phyloP scores from a whole-genome alignment of 31 red algal species.

The Porphyra umbilicalis region DNA sequence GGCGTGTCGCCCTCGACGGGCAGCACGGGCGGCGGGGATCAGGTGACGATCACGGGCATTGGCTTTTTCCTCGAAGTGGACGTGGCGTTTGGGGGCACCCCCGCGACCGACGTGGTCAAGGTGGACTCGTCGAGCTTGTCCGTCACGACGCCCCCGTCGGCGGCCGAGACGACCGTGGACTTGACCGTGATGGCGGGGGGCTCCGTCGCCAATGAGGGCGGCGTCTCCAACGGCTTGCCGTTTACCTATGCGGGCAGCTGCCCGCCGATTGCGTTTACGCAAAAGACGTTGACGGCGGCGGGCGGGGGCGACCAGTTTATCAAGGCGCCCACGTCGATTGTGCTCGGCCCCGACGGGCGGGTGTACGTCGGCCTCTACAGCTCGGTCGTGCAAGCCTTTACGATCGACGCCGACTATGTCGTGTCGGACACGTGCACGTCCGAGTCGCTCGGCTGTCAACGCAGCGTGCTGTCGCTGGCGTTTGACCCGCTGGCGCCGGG shows the following conservation, averaged over 20 bases:
- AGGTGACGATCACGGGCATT: slow-evolving; percentile 27
- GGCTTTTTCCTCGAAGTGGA: slow-evolving; percentile 33
- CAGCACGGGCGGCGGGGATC: slow-evolving; percentile 8
- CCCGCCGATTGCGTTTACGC: slow-evolving; percentile 22
- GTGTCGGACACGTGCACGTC: slow-evolving; percentile 20
- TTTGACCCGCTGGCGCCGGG: slow-evolving; percentile 43
- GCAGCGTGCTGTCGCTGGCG: slow-evolving; percentile 36
- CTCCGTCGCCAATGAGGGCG: neutral
- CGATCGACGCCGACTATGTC: slow-evolving; percentile 3
- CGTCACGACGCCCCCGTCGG: slow-evolving; percentile 14
- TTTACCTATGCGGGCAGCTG: slow-evolving; percentile 29
- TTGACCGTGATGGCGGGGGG: slow-evolving; percentile 17
- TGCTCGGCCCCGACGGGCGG: slow-evolving; percentile 29
- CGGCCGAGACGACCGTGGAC: slow-evolving; percentile 3
- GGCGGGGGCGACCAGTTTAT: slow-evolving; percentile 14
- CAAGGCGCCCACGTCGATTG: slow-evolving; percentile 21
- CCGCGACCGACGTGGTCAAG: neutral
- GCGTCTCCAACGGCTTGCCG: slow-evolving; percentile 16
- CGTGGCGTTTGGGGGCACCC: slow-evolving; percentile 33
- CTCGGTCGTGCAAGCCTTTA: slow-evolving; percentile 23
- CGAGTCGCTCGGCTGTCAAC: slow-evolving; percentile 4
- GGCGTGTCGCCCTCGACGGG: slow-evolving; percentile 9
- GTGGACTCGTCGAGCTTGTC: slow-evolving; percentile 13
- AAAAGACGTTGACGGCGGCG: slow-evolving; percentile 12
- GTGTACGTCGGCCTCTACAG: slow-evolving; percentile 28